Base-by-base conservation (phyloP, 129 eudicot species). In the Tagetes erecta region DNA sequence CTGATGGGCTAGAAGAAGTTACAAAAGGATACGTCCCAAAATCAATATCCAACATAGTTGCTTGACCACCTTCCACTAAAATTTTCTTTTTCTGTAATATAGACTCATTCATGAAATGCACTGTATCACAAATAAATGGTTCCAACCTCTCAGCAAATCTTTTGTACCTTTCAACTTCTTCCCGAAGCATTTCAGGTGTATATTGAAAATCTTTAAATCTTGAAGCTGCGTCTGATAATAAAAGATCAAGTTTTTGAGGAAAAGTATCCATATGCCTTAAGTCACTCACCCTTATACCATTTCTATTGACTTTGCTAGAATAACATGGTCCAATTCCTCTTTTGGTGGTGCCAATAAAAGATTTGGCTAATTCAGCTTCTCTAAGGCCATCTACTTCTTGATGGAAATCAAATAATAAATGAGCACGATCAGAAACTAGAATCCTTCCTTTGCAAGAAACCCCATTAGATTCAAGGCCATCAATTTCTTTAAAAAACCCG, bases 1-100 rank as follows among this genome's bases (percentile, higher is more conserved):
- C 98, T 14, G 98, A 93, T 2, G 98, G 98, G 62, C 96, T 93
- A 2, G 98, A 93, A 10, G 97, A 90, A 52, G 98, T 94, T 31
- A 94, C 98, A 56, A 86, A 94, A n/a, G 96, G 98, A 72, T 94
- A 94, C 27, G 98, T 94, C 72, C 98, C 98, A 81, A 94, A 94
- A 68, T 94, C 98, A 76, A 94, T 83, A 76, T 94, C 98, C 75
- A 94, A 71, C 98, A 94, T 94, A 30, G 98, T 94, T 59, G 98
- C 98, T 71, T 94, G 98, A 72, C 98, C 98, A 72, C 98, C 98
- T 90, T 94, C 98, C 8, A 94, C 98, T 70, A 94, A 64, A 75
- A 94, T 78, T 84, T 88, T 94, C 84, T 83, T 84, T 76, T 90
- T 85, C 37, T 83, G 81, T 13, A 84, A 81, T 53, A 94, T 82